A percentile compares a stretch with the other conserved stretches of the same genome.
These are phyloP conservation scores for Kodamaea kaohsiungensis DNA, from an alignment of 805 yeast species.

Conservation along the genomic window DNA sequence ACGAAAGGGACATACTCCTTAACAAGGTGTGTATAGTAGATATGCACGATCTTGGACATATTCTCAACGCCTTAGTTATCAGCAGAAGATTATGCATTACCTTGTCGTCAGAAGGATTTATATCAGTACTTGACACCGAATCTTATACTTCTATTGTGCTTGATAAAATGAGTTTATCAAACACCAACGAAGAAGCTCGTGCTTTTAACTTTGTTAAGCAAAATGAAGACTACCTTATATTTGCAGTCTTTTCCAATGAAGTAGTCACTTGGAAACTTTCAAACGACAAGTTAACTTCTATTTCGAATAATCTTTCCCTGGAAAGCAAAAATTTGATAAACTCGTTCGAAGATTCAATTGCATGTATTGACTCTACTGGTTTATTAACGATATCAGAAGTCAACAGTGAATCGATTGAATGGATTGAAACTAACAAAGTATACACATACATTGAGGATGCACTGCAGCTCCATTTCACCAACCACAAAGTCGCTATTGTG, in stretches of 20 bases:
- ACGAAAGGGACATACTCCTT: conserved; percentile 14
- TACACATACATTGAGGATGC: conserved; percentile 6
- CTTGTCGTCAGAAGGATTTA: background rate
- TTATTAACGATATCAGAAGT: background rate
- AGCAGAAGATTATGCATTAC: background rate
- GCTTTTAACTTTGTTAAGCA: background rate
- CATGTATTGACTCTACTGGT: background rate
- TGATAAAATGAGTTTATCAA: background rate
- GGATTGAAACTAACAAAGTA: background rate
- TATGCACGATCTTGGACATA: conserved; percentile 65
- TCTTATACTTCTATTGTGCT: background rate
- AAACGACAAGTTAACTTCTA: background rate
- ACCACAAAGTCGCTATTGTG: conserved; percentile 69
- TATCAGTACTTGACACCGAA: background rate
- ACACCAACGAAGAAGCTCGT: background rate
- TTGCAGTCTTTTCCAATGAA: conserved; percentile 1
- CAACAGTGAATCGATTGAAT: background rate
- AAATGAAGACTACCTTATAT: background rate
- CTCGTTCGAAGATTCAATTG: background rate
- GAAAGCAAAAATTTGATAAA: background rate
- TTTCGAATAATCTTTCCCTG: background rate
- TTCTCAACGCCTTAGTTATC: conserved; percentile 20
- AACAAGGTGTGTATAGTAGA: conserved; percentile 28
- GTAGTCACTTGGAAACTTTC: conserved; percentile 2
- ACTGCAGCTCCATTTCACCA: conserved; percentile 5